Percentiles rank a stretch among this genome's conserved stretches.
These are phyloP conservation scores for Curvularia hawaiiensis DNA, from an alignment of 2,329 filamentous ascomycete genomes.

Conservation along the genomic window DNA sequence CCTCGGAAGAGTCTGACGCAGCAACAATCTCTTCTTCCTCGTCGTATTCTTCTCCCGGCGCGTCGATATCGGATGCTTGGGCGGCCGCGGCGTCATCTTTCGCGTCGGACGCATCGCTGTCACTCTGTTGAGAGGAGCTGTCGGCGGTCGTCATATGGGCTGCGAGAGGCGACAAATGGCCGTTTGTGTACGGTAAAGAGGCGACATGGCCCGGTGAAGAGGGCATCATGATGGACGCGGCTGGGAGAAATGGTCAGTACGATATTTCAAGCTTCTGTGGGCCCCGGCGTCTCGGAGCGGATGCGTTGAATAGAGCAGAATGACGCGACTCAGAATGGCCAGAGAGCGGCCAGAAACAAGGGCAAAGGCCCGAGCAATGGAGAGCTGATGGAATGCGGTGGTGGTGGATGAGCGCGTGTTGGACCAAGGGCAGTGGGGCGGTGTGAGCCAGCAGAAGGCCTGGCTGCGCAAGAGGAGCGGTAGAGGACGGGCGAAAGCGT, in stretches of 20 bases:
- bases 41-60: slow-evolving; percentile 47
- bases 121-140: slow-evolving; percentile 62
- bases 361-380: slow-evolving; percentile 36
- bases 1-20: slow-evolving; percentile 54
- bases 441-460: slow-evolving; percentile 28
- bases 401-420: slow-evolving; percentile 41
- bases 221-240: slow-evolving; percentile 67
- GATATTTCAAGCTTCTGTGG: slow-evolving; percentile 40
- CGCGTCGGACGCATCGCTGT: slow-evolving; percentile 78
- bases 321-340: slow-evolving; percentile 52
- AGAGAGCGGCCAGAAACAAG: slow-evolving; percentile 38
- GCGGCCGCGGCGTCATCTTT: slow-evolving; percentile 59
- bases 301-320: slow-evolving; percentile 43
- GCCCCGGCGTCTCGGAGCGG: slow-evolving; percentile 41
- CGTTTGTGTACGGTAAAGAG: slow-evolving; percentile 69
- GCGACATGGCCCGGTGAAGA: slow-evolving; percentile 67
- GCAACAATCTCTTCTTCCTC: slow-evolving; percentile 53
- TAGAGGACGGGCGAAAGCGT: slow-evolving; percentile 21
- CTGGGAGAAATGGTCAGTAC: slow-evolving; percentile 55
- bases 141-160: slow-evolving; percentile 52
- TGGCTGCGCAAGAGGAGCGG: slow-evolving; percentile 19
- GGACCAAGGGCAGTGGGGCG: slow-evolving; percentile 31
- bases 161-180: slow-evolving; percentile 63
- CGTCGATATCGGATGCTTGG: slow-evolving; percentile 48
- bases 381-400: slow-evolving; percentile 49